phyloP scores from a whole-genome alignment of 768 basidiomycete species.

The Termitomyces sp. region DNA sequence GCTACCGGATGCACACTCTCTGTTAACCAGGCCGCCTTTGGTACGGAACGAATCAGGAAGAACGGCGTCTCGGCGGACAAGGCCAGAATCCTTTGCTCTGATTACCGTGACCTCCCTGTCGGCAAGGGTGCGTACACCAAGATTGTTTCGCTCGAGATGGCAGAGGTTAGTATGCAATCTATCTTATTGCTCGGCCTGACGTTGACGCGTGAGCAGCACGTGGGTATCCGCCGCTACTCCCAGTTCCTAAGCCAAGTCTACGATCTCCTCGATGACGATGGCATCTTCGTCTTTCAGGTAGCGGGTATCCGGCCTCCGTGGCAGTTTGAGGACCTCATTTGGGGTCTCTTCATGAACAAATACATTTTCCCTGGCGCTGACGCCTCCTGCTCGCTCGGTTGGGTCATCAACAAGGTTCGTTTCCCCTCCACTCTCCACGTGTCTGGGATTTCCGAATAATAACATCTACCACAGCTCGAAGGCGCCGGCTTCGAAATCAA shows the following conservation, averaged over 20 bases:
- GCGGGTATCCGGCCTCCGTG: conserved; percentile 92
- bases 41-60: conserved; percentile 76
- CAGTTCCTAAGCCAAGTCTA: conserved; percentile 90
- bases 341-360: conserved; percentile 98
- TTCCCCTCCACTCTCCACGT: background rate
- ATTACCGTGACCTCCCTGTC: conserved; percentile 87
- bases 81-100: conserved; percentile 88
- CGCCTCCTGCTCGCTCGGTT: conserved; percentile 90
- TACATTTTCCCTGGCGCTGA: conserved; percentile 99
- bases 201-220: conserved; percentile 52
- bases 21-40: conserved; percentile 88
- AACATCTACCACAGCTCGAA: conserved; percentile 55
- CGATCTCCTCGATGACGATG: conserved; percentile 89
- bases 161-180: conserved; percentile 54
- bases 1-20: conserved; percentile 93
- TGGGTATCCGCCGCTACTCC: conserved; percentile 89
- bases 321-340: conserved; percentile 98
- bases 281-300: conserved; percentile 94
- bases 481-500: conserved; percentile 94
- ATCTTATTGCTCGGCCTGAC: background rate
- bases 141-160: conserved; percentile 97
- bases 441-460: background rate
- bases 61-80: conserved; percentile 70
- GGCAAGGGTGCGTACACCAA: conserved; percentile 76
- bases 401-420: conserved; percentile 69